A percentile compares a stretch with the other conserved stretches of the same genome.
Evolutionary conservation across 176 grass and related monocot species (phyloP).

Genomic region (Triticum monococcum): DNA sequence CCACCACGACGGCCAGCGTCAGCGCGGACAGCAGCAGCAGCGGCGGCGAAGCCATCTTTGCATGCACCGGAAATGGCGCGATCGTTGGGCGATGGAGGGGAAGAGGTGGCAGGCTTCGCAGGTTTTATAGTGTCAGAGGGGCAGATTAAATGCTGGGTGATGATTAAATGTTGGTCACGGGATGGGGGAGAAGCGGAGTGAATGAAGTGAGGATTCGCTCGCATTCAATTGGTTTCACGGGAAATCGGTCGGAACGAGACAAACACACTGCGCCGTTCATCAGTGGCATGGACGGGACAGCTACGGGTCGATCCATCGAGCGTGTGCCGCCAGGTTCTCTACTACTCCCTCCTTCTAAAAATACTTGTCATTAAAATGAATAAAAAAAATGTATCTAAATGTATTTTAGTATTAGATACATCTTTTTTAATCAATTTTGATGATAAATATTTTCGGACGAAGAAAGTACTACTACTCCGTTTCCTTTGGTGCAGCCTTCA

Average conservation of each 20-base stretch:
- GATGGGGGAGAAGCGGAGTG: slow-evolving; percentile 41
- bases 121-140: slow-evolving; percentile 54
- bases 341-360: no score
- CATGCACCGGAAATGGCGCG: background rate
- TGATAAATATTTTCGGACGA: no score
- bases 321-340: background rate
- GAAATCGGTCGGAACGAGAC: slow-evolving; percentile 43
- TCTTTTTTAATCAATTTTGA: no score
- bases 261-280: slow-evolving; percentile 14
- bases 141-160: slow-evolving; percentile 21
- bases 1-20: background rate
- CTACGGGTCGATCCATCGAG: background rate
- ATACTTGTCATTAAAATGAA: no score
- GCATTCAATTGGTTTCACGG: slow-evolving; percentile 95
- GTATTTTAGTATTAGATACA: no score
- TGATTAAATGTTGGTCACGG: slow-evolving; percentile 78
- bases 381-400: no score
- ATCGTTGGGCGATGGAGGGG: slow-evolving; percentile 48
- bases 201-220: slow-evolving; percentile 65
- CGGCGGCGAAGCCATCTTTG: slow-evolving; percentile 2
- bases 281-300: slow-evolving; percentile 7
- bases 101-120: slow-evolving; percentile 39
- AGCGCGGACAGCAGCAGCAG: background rate
- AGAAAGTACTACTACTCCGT: background rate
- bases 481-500: background rate